A percentile compares a stretch with the other conserved stretches of the same genome.
These are phyloP conservation scores for Coleophoma eucalyptorum DNA, from an alignment of 2,329 filamentous ascomycete species.

Conservation along the genomic window DNA sequence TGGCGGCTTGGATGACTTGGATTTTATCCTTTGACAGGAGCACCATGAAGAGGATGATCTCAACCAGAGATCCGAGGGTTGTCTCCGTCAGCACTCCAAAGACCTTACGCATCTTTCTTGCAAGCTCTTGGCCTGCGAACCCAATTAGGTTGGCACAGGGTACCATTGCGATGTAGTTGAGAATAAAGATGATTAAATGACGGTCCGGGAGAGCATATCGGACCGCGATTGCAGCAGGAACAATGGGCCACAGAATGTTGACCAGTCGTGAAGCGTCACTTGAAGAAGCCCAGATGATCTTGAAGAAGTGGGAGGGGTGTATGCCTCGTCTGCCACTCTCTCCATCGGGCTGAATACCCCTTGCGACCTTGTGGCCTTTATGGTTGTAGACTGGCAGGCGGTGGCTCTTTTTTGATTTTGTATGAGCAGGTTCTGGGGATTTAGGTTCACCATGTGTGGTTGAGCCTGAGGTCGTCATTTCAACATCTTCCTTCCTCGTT, in stretches of 20 bases:
- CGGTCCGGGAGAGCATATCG: constrained; percentile 49
- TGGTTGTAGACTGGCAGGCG: constrained; percentile 11
- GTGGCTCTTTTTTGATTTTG: neutral
- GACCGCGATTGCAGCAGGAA: constrained; percentile 67
- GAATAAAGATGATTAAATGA: constrained; percentile 62
- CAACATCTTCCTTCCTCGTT: constrained; percentile 1
- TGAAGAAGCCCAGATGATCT: constrained; percentile 60
- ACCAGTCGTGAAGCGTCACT: constrained; percentile 60
- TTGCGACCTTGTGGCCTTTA: constrained; percentile 28
- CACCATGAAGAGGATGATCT: constrained; percentile 80
- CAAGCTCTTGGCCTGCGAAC: constrained; percentile 69
- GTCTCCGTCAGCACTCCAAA: constrained; percentile 59
- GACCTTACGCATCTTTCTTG: constrained; percentile 73
- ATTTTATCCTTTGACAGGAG: constrained; percentile 54
- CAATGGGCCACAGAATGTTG: constrained; percentile 72
- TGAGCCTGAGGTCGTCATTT: neutral
- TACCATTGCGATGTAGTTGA: constrained; percentile 75
- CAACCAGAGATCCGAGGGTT: constrained; percentile 69
- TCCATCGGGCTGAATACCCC: constrained; percentile 43
- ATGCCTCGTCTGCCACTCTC: constrained; percentile 67
- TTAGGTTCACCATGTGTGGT: neutral
- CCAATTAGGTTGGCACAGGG: constrained; percentile 73
- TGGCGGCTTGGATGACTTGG: constrained; percentile 77
- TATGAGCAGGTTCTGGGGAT: neutral
- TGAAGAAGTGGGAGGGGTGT: constrained; percentile 59